Base-by-base conservation (phyloP, 2,329 filamentous ascomycete genomes). In the Fonsecaea monophora region DNA sequence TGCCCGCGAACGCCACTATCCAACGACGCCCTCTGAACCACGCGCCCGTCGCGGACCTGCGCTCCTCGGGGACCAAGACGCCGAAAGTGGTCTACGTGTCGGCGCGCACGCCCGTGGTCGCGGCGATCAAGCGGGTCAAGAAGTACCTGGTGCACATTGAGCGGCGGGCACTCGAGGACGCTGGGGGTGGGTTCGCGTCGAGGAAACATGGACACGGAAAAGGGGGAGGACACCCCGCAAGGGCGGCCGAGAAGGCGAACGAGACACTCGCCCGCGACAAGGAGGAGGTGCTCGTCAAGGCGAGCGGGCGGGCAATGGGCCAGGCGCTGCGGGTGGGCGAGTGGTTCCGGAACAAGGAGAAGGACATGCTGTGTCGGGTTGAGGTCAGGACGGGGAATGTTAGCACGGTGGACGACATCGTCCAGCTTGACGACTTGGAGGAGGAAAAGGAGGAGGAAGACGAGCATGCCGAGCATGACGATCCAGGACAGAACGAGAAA, bases 351-450 rank as follows among this genome's bases (percentile, higher is more conserved):
- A 66, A 59, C 32, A 82, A 84, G 74, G 80, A 82, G 64, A 80
- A 84, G 70, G 80, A 77, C 50, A 79, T 81, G 61, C 76, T 78
- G 67, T 88, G 82, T 74, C 74, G 72, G 6, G 84, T 88, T 3
- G 78, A 77, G 56, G 77, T 89, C 45, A 81, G 80, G 73, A 86
- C 85, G 68, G 86, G 86, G 32, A 86, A 78, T 74, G 83, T 87
- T 55, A 77, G 82, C 63, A 85, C 85, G 53, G 82, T 89, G 62
- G 87, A 89, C 79, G 87, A 89, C 80, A 81, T 89, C 62, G 80
- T 83, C 35, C 78, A 79, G 60, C 75, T 78, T 55, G 76, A 77
- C 30, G 30, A 32, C 30, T 32, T 32, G 30, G 62, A 68, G 48
- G 72, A 21, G 21, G 21, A 21, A 21, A 71, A n/a, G 69, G 66